Conservation (phyloP, 1,139 yeast genomes). For the Taiozyma sp. region DNA sequence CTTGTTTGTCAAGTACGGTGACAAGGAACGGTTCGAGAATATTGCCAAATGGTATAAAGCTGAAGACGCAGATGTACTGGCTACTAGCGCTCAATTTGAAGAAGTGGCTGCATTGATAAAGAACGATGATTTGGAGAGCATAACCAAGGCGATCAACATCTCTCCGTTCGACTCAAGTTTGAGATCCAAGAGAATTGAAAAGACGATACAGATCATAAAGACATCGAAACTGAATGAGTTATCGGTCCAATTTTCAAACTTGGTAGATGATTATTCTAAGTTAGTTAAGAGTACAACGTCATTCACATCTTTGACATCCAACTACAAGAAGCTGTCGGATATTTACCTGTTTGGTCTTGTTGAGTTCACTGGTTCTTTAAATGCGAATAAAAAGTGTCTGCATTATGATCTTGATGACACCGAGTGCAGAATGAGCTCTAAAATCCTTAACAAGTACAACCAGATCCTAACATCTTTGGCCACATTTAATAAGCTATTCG, state of each 20-base stretch:
- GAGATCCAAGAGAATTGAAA: conserved; percentile 24
- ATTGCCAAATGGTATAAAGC: neutral
- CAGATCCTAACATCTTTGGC: conserved; percentile 11
- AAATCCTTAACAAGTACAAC: conserved; percentile 43
- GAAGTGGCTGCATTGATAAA: conserved; percentile 14
- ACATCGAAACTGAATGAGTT: conserved; percentile 2
- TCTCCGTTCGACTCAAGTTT: conserved; percentile 26
- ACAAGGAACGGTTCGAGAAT: conserved; percentile 26
- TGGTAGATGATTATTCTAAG: conserved; percentile 19
- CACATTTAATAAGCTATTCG: conserved; percentile 24
- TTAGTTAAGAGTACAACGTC: conserved; percentile 15
- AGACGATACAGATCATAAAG: conserved; percentile 24
- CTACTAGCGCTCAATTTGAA: conserved; percentile 6
- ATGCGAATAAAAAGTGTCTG: conserved; percentile 52
- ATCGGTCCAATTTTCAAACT: conserved; percentile 9
- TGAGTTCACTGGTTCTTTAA: conserved; percentile 46
- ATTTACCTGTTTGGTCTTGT: conserved; percentile 44
- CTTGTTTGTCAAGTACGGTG: conserved; percentile 42
- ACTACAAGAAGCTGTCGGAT: conserved; percentile 29
- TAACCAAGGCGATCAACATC: conserved; percentile 19
- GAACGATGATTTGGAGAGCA: conserved; percentile 11
- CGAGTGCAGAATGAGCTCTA: conserved; percentile 46
- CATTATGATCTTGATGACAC: conserved; percentile 63
- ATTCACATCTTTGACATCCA: conserved; percentile 8
- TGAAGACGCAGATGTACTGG: conserved; percentile 5